These are phyloP conservation scores for Hirschioporus abietinus DNA, from an alignment of 768 basidiomycete genomes.

Conservation along the genomic window DNA sequence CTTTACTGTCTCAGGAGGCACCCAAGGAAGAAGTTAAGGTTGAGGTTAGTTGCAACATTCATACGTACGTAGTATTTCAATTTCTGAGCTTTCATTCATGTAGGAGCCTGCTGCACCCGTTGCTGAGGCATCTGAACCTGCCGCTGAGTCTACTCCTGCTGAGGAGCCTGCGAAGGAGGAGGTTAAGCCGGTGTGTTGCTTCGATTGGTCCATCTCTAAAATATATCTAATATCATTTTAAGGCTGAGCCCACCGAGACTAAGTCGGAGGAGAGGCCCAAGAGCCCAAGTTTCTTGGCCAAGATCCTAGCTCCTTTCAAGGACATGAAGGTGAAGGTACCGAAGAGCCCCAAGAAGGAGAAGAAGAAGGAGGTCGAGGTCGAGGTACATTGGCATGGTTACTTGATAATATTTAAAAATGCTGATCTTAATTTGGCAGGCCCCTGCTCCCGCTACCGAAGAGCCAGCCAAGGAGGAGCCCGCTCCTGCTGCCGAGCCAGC, in stretches of 20 bases:
- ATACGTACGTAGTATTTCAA: not conserved
- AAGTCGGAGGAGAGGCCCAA: slow-evolving; percentile 81
- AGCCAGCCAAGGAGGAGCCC: slow-evolving; percentile 31
- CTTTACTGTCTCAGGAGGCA: slow-evolving; percentile 28
- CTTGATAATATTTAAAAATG: slow-evolving; percentile 1
- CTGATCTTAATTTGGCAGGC: slow-evolving; percentile 7
- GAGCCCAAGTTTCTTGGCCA: slow-evolving; percentile 72
- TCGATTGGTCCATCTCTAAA: not conserved
- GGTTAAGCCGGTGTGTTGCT: slow-evolving; percentile 31
- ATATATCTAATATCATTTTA: slow-evolving; percentile 5
- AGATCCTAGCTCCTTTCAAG: slow-evolving; percentile 79
- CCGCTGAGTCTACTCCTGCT: slow-evolving; percentile 27
- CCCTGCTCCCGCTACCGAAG: slow-evolving; percentile 32
- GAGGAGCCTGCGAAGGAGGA: slow-evolving; percentile 36
- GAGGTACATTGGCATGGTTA: slow-evolving; percentile 36
- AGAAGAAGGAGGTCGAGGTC: slow-evolving; percentile 64
- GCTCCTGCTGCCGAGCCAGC: slow-evolving; percentile 30
- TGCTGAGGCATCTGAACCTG: slow-evolving; percentile 30
- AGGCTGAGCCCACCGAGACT: slow-evolving; percentile 38
- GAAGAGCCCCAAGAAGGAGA: slow-evolving; percentile 76
- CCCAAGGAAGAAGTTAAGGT: slow-evolving; percentile 35
- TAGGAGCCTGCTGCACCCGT: slow-evolving; percentile 33
- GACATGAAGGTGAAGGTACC: slow-evolving; percentile 43
- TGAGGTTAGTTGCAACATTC: slow-evolving; percentile 27
- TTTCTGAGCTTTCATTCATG: slow-evolving; percentile 10